A percentile compares a stretch with the other conserved stretches of the same genome.
These are phyloP conservation scores for Fremontodendron californicum DNA, from an alignment of 345 rosid species.

Conservation along the genomic window DNA sequence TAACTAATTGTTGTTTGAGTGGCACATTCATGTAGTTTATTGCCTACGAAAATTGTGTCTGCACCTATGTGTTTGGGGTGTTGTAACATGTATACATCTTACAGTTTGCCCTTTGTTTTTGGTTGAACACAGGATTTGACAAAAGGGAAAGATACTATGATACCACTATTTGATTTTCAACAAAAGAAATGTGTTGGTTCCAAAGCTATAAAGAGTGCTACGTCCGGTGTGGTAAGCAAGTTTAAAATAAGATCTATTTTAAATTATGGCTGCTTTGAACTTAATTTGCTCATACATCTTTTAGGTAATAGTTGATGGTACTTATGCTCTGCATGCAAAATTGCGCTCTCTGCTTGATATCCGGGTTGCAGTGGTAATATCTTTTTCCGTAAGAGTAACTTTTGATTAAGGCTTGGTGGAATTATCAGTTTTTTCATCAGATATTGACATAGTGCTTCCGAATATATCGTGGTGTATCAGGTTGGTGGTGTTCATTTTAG, in stretches of 20 bases:
- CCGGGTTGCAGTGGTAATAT: slow-evolving; percentile 94
- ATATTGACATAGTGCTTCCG: slow-evolving; percentile 1
- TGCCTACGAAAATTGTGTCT: neutral
- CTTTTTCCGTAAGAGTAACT: slow-evolving; percentile 2
- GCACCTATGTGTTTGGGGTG: slow-evolving; percentile 2
- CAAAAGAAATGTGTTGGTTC: slow-evolving; percentile 62
- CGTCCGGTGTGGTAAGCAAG: slow-evolving; percentile 74
- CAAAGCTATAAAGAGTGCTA: slow-evolving; percentile 52
- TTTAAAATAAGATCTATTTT: slow-evolving; percentile 8
- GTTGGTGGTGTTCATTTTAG: slow-evolving; percentile 99
- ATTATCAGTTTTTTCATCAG: slow-evolving; percentile 1
- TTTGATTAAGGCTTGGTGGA: slow-evolving; percentile 1
- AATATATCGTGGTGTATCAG: slow-evolving; percentile 38
- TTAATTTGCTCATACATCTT: slow-evolving; percentile 16
- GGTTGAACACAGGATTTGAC: slow-evolving; percentile 64
- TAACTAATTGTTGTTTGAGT: neutral
- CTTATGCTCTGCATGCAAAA: slow-evolving; percentile 89
- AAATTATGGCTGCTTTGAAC: slow-evolving; percentile 18
- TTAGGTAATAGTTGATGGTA: slow-evolving; percentile 97
- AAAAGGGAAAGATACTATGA: slow-evolving; percentile 61
- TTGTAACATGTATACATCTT: slow-evolving; percentile 10
- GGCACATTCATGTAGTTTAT: neutral
- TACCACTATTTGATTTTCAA: slow-evolving; percentile 89
- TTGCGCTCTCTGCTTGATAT: slow-evolving; percentile 96
- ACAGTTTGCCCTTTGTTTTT: slow-evolving; percentile 6